A percentile compares a stretch with the other conserved stretches of the same genome.
Conservation (phyloP, 495 filamentous ascomycete species). For the Aspergillus kassunensis region DNA sequence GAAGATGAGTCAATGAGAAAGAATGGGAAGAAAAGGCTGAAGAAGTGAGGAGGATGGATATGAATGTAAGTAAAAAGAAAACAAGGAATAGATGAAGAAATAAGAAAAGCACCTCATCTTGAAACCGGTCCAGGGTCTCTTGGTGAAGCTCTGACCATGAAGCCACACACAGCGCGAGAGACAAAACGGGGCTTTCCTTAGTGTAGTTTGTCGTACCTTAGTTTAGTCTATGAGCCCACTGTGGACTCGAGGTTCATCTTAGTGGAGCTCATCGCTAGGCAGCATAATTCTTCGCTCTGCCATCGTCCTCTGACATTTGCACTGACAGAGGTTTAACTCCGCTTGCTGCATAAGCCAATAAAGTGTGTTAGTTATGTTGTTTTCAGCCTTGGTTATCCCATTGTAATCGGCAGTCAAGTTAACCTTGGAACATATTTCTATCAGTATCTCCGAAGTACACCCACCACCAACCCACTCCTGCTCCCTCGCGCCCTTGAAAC, state of each 20-base stretch:
- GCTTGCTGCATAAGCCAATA: slow-evolving; percentile 1
- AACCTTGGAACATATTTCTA: no score
- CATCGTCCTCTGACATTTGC: slow-evolving; percentile 6
- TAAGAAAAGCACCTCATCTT: slow-evolving; percentile 19
- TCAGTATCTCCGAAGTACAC: slow-evolving; percentile 18
- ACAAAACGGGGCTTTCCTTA: slow-evolving; percentile 3
- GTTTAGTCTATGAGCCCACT: slow-evolving; percentile 10
- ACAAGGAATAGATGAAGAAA: slow-evolving; percentile 10
- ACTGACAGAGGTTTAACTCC: not conserved
- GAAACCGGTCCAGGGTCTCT: slow-evolving; percentile 29
- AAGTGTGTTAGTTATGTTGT: not conserved
- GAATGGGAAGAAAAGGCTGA: slow-evolving; percentile 1
- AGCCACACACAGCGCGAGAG: no score
- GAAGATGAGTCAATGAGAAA: no score
- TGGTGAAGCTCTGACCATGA: slow-evolving; percentile 25
- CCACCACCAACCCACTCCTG: slow-evolving; percentile 4
- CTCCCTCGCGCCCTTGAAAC: slow-evolving; percentile 10
- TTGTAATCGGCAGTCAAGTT: no score
- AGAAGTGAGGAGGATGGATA: slow-evolving; percentile 1
- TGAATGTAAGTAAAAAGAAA: not conserved
- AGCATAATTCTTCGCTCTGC: slow-evolving; percentile 20
- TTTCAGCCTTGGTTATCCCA: not conserved
- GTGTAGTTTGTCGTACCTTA: slow-evolving; percentile 2
- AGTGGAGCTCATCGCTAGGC: slow-evolving; percentile 20
- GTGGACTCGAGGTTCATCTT: slow-evolving; percentile 15